Conservation (phyloP, 1,284 basidiomycete genomes). For the Ustilago esculenta region DNA sequence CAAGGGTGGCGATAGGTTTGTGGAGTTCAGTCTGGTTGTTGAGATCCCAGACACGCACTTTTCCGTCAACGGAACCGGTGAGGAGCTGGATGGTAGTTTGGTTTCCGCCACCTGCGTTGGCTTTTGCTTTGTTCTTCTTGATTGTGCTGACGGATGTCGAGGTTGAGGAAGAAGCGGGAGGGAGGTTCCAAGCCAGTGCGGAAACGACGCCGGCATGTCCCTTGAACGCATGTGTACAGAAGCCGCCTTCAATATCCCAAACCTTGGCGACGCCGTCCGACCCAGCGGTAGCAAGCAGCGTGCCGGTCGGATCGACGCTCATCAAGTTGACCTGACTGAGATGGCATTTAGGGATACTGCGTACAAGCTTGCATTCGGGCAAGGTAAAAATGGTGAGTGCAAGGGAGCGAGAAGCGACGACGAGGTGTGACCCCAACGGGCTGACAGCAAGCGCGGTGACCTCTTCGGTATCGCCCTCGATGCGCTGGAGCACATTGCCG, state of each 20-base stretch:
- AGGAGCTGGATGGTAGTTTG: constrained; percentile 77
- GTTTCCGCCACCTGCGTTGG: not conserved
- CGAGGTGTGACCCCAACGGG: constrained; percentile 66
- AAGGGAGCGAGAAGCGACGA: constrained; percentile 70
- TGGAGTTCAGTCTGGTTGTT: constrained; percentile 37
- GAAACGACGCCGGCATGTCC: constrained; percentile 92
- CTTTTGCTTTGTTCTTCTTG: constrained; percentile 19
- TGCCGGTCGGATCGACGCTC: constrained; percentile 82
- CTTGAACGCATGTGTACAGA: constrained; percentile 92
- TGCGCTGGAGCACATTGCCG: constrained; percentile 74
- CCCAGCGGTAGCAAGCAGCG: constrained; percentile 91
- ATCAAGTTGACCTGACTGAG: constrained; percentile 88
- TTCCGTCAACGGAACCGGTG: constrained; percentile 77
- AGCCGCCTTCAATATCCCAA: constrained; percentile 88
- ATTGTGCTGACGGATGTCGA: not conserved
- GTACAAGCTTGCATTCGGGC: constrained; percentile 69
- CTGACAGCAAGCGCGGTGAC: constrained; percentile 70
- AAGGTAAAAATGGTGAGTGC: constrained; percentile 70
- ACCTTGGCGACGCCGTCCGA: constrained; percentile 97
- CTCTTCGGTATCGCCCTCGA: constrained; percentile 68
- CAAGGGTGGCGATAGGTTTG: constrained; percentile 50
- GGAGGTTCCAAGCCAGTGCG: constrained; percentile 85
- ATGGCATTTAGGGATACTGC: constrained; percentile 83
- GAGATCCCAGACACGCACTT: constrained; percentile 64
- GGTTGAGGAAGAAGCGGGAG: constrained; percentile 68